Evolutionary conservation across 768 basidiomycete species (phyloP).

Genomic region (Auriculariales sp.): DNA sequence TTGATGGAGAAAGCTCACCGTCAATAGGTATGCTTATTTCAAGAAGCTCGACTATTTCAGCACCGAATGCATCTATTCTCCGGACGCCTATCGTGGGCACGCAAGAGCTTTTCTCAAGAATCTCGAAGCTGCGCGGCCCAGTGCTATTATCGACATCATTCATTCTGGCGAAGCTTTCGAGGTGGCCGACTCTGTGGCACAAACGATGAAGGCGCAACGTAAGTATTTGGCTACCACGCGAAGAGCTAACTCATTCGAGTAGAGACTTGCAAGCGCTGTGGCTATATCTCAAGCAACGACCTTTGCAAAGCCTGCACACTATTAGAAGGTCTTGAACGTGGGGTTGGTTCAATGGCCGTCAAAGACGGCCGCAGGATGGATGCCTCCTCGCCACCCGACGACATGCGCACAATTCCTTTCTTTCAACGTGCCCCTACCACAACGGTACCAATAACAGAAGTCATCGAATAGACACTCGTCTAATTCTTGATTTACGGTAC

Average conservation of each 20-base stretch:
- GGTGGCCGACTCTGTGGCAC: conserved; percentile 71
- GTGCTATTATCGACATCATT: conserved; percentile 94
- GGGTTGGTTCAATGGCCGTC: conserved; percentile 33
- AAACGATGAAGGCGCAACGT: conserved; percentile 76
- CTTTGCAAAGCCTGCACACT: conserved; percentile 91
- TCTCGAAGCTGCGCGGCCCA: conserved; percentile 84
- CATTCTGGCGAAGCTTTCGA: conserved; percentile 91
- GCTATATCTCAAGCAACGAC: conserved; percentile 93
- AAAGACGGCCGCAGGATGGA: background rate
- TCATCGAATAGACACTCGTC: too few relatives aligned
- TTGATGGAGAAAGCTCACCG: background rate
- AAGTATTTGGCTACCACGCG: conserved; percentile 17
- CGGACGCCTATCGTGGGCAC: conserved; percentile 96
- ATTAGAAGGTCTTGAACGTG: conserved; percentile 80
- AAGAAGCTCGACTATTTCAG: conserved; percentile 99
- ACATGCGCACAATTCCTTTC: conserved; percentile 5
- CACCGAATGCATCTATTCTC: conserved; percentile 97
- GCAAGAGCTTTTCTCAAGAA: conserved; percentile 91
- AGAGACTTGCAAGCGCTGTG: conserved; percentile 89
- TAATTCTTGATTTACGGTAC: too few relatives aligned
- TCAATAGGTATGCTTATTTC: conserved; percentile 88
- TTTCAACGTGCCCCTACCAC: too few relatives aligned
- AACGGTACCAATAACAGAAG: too few relatives aligned
- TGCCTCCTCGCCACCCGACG: background rate
- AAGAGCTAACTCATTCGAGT: conserved; percentile 6